Evolutionary conservation across 2,329 filamentous ascomycete genomes (phyloP).

Genomic region (Neofusicoccum umdonicola): DNA sequence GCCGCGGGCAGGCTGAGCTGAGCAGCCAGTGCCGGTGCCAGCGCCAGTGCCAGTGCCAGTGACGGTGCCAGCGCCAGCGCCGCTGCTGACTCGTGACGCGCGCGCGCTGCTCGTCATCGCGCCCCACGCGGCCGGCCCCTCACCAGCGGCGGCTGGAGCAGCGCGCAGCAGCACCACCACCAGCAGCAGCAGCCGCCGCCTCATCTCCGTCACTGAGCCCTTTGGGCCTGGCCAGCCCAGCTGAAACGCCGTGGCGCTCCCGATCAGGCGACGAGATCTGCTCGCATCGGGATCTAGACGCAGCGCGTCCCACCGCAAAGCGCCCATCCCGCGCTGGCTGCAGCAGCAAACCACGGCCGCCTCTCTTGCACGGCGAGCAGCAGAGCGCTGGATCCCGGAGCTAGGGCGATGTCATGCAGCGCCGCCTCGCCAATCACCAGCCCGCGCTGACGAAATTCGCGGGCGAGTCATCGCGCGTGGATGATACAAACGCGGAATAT

Average conservation of each 20-base stretch:
- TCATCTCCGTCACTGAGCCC: conserved; percentile 10
- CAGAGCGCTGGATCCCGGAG: background rate
- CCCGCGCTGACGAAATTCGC: background rate
- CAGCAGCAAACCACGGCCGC: background rate
- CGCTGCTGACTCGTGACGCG: background rate
- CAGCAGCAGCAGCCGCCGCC: background rate
- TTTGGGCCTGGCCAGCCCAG: conserved; percentile 10
- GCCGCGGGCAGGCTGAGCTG: background rate
- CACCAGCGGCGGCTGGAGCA: background rate
- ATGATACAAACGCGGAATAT: conserved; percentile 15
- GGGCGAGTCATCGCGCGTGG: background rate
- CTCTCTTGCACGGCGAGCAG: background rate
- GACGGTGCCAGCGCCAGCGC: too few relatives aligned
- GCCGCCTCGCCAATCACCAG: background rate
- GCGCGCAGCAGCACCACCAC: background rate
- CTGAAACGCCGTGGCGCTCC: conserved; percentile 18
- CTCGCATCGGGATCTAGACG: conserved; percentile 17
- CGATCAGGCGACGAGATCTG: conserved; percentile 17
- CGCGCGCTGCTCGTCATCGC: conserved; percentile 6
- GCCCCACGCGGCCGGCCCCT: conserved; percentile 3
- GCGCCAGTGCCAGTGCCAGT: too few relatives aligned
- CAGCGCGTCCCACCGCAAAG: background rate
- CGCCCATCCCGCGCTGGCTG: background rate
- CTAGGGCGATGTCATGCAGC: conserved; percentile 16
- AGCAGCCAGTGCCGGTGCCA: too few relatives aligned